Percentiles rank a stretch among this genome's conserved stretches.
Evolutionary conservation across 225 moss, liverwort and hornwort genomes (phyloP).

Genomic region (Sphagnum tenellum): DNA sequence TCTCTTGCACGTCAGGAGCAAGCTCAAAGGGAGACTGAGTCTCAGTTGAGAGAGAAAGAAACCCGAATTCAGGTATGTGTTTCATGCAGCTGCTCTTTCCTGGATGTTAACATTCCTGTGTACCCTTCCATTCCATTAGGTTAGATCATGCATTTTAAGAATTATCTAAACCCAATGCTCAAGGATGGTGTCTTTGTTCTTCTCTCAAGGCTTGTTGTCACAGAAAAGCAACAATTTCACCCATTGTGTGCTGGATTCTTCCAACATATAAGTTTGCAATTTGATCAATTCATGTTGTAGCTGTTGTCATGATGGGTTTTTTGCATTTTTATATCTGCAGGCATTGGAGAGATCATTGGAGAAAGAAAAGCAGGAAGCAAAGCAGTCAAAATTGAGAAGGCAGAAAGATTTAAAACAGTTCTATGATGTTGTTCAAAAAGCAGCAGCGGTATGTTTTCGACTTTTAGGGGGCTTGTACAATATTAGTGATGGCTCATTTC

Average conservation of each 20-base stretch:
- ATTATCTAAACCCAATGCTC: too few species aligned
- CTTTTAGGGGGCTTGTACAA: too few species aligned
- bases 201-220: too few species aligned
- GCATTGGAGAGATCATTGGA: conserved; percentile 85
- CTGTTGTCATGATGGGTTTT: neutral
- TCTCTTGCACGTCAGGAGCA: conserved; percentile 68
- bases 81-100: too few species aligned
- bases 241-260: too few species aligned
- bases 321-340: conserved; percentile 16
- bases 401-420: conserved; percentile 69
- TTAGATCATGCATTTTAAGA: too few species aligned
- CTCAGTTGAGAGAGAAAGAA: conserved; percentile 64
- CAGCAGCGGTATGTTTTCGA: conserved; percentile 26
- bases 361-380: conserved; percentile 67
- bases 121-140: too few species aligned
- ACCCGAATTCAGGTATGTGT: conserved; percentile 68
- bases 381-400: conserved; percentile 57
- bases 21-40: conserved; percentile 68
- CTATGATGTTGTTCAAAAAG: conserved; percentile 65
- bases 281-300: conserved; percentile 2
- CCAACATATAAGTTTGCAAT: neutral
- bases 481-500: too few species aligned
- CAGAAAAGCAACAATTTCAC: too few species aligned
- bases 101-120: too few species aligned
- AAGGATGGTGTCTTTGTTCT: too few species aligned